Evolutionary conservation across 169 alveolate genomes (phyloP), one percentile per base, ranked within the genome.

Genomic region (Eimeria necatrix): DNA sequence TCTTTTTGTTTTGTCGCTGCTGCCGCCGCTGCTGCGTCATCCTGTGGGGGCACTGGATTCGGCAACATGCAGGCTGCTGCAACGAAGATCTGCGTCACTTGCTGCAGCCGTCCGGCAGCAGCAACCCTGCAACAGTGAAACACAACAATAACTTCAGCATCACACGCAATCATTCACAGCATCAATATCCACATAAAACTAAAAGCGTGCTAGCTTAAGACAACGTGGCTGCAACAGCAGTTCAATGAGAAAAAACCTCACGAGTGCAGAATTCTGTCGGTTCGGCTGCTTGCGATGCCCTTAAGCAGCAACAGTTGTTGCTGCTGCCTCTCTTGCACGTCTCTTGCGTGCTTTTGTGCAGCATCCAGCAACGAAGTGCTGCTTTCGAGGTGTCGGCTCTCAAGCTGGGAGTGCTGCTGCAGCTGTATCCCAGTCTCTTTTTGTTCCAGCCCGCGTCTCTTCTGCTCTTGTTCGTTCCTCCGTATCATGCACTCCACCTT

Each of bases 201-300:
- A 32, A 32, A 32, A 32, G 0, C 2, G 46, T 68, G 20, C 68
- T 56, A 56, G 68, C 68, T 12, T 10, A 10, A 56, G 2, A 56
- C 12, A 10, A 10, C 9, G 32, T 46, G 16, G 85, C 32, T 8
- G 85, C 51, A 68, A n/a, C 85, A 74, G 56, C 49, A 74, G 85
- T 52, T 22, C 56, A 14, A 48, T n/a, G 32, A 8, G 52, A 49
- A 78, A 53, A 53, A 26, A 12, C 8, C 93, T 86, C 70, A 68
- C 93, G 93, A 86, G 60, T 86, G 64, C 51, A 68, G 81, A 48
- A 64, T 52, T 68, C 68, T 48, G 49, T 86, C 93, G 56, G 91
- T 84, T 9, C 60, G 56, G 91, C 91, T 84, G 91, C 49, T 84
- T 51, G 91, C 93, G 64, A 68, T 86, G 10, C 84, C 93, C 84